Percentiles rank a stretch among this genome's conserved stretches.
Evolutionary conservation across 1,284 basidiomycete genomes (phyloP).

Genomic region (Moesziomyces sp.): DNA sequence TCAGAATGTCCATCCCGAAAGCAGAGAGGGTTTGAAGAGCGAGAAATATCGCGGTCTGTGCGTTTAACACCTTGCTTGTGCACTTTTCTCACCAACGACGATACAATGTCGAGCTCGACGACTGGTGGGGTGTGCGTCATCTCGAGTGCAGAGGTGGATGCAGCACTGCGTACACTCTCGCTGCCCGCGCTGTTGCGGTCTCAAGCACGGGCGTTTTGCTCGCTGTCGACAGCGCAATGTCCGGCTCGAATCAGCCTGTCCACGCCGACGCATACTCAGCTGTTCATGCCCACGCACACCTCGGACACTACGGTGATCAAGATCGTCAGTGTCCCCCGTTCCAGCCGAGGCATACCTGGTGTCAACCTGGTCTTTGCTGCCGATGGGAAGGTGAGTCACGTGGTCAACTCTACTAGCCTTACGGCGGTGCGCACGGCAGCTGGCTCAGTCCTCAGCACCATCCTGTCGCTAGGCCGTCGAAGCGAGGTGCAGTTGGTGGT

Average conservation of each 20-base stretch:
- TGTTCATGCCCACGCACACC: slow-evolving; percentile 30
- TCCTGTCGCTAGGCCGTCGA: slow-evolving; percentile 2
- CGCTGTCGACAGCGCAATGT: slow-evolving; percentile 14
- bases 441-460: slow-evolving; percentile 15
- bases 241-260: slow-evolving; percentile 7
- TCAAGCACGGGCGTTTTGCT: slow-evolving; percentile 14
- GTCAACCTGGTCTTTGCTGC: slow-evolving; percentile 22
- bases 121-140: slow-evolving; percentile 1
- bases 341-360: slow-evolving; percentile 7
- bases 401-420: slow-evolving; percentile 16
- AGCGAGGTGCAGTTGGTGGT: slow-evolving; percentile 6
- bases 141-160: background rate
- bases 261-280: slow-evolving; percentile 20
- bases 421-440: slow-evolving; percentile 27
- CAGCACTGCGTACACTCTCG: background rate
- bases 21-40: too few relatives aligned
- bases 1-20: too few relatives aligned
- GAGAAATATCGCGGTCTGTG: too few relatives aligned
- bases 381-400: background rate
- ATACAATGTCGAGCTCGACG: too few relatives aligned
- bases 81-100: too few relatives aligned
- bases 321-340: slow-evolving; percentile 18
- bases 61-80: too few relatives aligned
- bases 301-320: slow-evolving; percentile 14
- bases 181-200: slow-evolving; percentile 1